Evolutionary conservation across 2,329 filamentous ascomycete species (phyloP), one percentile per base, ranked within the genome.

Genomic region (Albophoma yamanashiensis): DNA sequence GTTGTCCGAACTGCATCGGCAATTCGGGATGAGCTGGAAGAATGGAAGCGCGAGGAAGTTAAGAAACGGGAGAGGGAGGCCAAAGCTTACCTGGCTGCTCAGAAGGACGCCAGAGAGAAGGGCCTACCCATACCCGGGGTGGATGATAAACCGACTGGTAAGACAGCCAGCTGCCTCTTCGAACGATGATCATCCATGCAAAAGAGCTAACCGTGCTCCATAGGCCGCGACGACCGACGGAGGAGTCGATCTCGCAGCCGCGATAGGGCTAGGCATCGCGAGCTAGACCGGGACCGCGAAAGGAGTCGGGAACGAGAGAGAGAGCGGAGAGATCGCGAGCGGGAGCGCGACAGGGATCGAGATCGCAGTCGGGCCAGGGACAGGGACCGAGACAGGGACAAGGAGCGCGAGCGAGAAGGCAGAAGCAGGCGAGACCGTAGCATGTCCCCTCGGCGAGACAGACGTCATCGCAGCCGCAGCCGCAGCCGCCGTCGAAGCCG

Each of bases 61-160:
- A 82, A 79, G 68, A 83, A 84, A 68, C 79, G 84, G 57, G 83
- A 86, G 68, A 80, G 80, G 63, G 84, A 87, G 70, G 85, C 85
- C 45, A 86, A 85, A 68, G 83, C 82, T 5, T 87, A 87, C 65
- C 74, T 86, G 43, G 83, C 83, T 8, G 83, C 82, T 3, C 82
- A 85, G 65, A 81, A 82, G 62, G 83, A 86, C 64, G 83, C 84
- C 39, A 77, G 81, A 38, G 78, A 79, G 56, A 86, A 86, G 67
- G 83, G 83, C 11, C 69, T 84, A 47, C 82, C 82, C 1, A 71
- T 84, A 25, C 82, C 82, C 0, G 80, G 82, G n/a, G 74, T 83
- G n/a, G 80, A 83, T 58, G 82, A 83, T 64, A 78, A 76, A 62
- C 20, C 56, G 6, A 53, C 42, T 58, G 59, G 59, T 52, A 31